Evolutionary conservation across 345 rosid genomes (phyloP), one percentile per base, ranked within the genome.

Genomic region (Populus pruinosa): DNA sequence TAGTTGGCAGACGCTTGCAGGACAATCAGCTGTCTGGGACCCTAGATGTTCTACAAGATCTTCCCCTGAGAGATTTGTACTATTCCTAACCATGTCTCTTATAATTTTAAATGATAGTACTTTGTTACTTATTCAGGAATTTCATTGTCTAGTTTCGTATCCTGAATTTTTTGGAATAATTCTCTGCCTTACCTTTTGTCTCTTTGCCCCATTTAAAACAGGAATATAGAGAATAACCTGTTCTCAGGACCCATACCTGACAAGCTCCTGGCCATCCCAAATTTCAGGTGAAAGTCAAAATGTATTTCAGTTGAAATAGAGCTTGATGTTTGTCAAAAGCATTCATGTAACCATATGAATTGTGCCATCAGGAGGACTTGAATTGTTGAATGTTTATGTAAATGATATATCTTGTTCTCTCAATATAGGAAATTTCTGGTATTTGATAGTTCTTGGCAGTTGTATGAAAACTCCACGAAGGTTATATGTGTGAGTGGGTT

Each of bases 171-270:
- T 13, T 64, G 1, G 41, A 74, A 44, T 70, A 38, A 29, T 23
- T 64, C 14, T 50, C 33, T 35, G n/a, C 63, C 79, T 62, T 44
- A 25, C 59, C 31, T 79, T 47, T 72, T 47, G 65, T 77, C 70
- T 14, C 36, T 67, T 59, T 59, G 1, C 27, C 11, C 27, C 33
- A 5, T 62, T 49, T 80, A 78, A 67, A 31, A 73, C 91, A 96
- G 99, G 92, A 92, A 96, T 79, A 70, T 96, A 79, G 98, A 92
- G 87, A 91, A 96, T 76, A 96, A 96, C 81, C 90, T 83, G 74
- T 96, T 96, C 83, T 41, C 84, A 44, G 99, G 99, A 76, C 93
- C 97, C 39, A 92, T 96, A 83, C 99, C 99, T 43, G 90, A 86
- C 8, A 88, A 89, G 76, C 43, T 96, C 81, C 89, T 89, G 75